Evolutionary conservation across 2,329 filamentous ascomycete genomes (phyloP), one percentile per base, ranked within the genome.

Genomic region (Microsporum audouinii): DNA sequence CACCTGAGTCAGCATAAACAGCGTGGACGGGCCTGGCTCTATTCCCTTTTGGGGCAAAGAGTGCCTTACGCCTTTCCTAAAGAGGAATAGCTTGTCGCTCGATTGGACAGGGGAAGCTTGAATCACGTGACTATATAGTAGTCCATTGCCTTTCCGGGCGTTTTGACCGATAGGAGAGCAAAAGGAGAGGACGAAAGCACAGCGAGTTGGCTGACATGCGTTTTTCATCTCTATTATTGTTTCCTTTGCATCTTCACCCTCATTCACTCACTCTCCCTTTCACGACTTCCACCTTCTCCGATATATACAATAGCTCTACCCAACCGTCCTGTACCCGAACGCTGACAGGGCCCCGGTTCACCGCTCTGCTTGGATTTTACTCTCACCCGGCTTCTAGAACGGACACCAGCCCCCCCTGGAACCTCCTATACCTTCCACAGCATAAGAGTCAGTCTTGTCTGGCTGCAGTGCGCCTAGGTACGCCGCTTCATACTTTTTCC

Each of bases 381-480:
- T 55, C 51, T 31, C 51, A 10, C n/a, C 51, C 31, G 31, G 51
- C 51, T 55, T 55, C 51, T 55, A 55, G 51, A 55, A 55, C 23
- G 31, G 45, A 55, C 51, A 7, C 29, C 29, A 29, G 51, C 10
- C 12, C 6, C 51, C 51, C 51, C 33, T 36, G 51, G 51, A 43
- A 34, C 51, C 2, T 55, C 51, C 51, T 31, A 34, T 12, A 17
- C 51, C 51, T 55, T 14, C 51, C 51, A 55, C 51, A 55, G 31
- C 51, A 55, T 55, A 55, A 55, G 51, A 55, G 51, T 34, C 31
- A 31, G 51, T 55, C 51, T 55, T 31, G 49, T 12, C 49, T 55
- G 51, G 51, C 51, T 55, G 51, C 51, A 36, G 51, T 55, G 31
- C 51, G 51, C 51, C 51, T 31, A 51, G 27, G 45, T 51, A 51